Evolutionary conservation across 1,139 yeast genomes (phyloP), one percentile per base, ranked within the genome.

Genomic region (Debaryomyces sp.): DNA sequence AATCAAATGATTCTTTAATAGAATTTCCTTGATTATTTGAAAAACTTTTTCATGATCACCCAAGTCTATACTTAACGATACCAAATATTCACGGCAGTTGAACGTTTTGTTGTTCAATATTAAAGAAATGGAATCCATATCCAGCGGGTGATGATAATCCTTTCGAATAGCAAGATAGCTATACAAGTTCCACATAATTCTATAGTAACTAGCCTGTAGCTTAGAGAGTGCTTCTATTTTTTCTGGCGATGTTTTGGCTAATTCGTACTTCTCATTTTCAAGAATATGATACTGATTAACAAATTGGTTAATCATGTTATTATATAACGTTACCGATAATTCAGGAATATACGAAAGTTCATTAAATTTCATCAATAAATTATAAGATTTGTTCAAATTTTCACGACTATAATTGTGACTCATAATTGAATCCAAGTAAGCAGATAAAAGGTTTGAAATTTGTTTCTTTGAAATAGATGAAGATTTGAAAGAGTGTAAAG

Each of bases 331-430:
- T 40, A 68, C 64, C 2, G 71, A 60, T 30, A 73, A 56, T 48
- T 76, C 80, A 0, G 80, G 80, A 24, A 76, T 49, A 51, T 70
- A 74, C 6, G 66, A 54, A 18, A 73, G 61, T 6, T 54, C 52
- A 41, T 68, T 67, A 50, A 76, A 73, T 44, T 66, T 66, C 27
- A 48, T 49, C 44, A 73, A 55, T 40, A 75, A 59, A 22, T 60
- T 57, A 47, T 58, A 64, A 1, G 71, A 69, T 38, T 62, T 63
- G 3, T 54, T 42, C 32, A 70, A 53, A 21, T 51, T 52, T 10
- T 61, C 63, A 2, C 51, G 44, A 1, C 43, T 24, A 2, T 50
- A 35, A 17, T 58, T 58, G 10, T 49, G 43, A 8, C 50, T 50
- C 41, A 68, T 52, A n/a, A 71, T 54, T 12, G 70, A 62, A 10